Base-by-base conservation (phyloP, 495 filamentous ascomycete genomes). In the Entonaema liquescens region DNA sequence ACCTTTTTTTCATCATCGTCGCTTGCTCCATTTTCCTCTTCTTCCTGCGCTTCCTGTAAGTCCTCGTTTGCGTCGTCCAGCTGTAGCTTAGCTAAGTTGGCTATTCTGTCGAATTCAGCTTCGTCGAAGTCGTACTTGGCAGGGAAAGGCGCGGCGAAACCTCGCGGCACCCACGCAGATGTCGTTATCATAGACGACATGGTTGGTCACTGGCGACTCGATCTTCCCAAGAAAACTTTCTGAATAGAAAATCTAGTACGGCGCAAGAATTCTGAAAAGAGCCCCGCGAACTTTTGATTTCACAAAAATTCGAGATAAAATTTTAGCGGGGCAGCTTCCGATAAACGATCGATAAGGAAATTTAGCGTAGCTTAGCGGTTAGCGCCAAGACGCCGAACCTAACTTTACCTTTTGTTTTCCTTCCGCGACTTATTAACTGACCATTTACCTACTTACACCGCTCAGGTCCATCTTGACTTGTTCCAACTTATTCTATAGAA, bases 11-110 rank as follows among this genome's bases (percentile, higher is more conserved):
- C 69, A 25, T 59, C 65, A 25, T 74, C 69, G 31, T 60, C 65
- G 36, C 56, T 59, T 53, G 50, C 29, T 0, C 65, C 79, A 35
- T 79, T 79, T 60, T 80, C 80, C 25, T 70, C 76, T 40, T 59
- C 65, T 26, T 81, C 81, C 64, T 80, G 80, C 26, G 92, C 93
- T 66, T 92, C 88, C 71, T 89, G 88, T 68, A 99, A 80, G 74
- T 94, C 94, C 3, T 93, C 93, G 74, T 92, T 87, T 5, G 95
- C 95, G 79, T 97, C 95, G 73, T 97, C 94, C 40, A 99, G 87
- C 80, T 97, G 91, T 72, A 97, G 84, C 76, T 93, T 91, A 36
- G 96, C 95, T 70, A 98, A 86, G 76, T 88, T 86, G 23, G 94
- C 91, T 80, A 99, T 98, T 70, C 95, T 89, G 69, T 90, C 86